Evolutionary conservation across 2,329 filamentous ascomycete species (phyloP), one percentile per base, ranked within the genome.

Genomic region (Aspergillus fumigatiaffinis): DNA sequence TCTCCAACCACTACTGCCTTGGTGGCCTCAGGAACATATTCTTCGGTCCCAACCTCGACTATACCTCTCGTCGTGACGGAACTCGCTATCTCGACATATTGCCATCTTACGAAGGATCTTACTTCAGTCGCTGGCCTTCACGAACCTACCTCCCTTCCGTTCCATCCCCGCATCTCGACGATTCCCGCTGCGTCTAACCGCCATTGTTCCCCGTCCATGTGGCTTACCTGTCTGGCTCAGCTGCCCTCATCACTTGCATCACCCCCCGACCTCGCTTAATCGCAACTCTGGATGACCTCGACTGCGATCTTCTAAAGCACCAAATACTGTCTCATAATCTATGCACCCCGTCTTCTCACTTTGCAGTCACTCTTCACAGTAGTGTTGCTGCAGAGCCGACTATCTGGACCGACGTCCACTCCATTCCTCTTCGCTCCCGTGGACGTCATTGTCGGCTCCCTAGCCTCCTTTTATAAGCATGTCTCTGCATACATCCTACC

Each of bases 401-500:
- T 10, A 10, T 47, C 44, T 14, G 21, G 21, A 38, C 35, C 62
- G 59, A 55, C 62, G 55, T 64, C 59, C 55, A 55, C 48, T 53
- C 17, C 41, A 35, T 46, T 42, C 53, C 50, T 56, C 49, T 48
- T 53, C 61, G 20, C 47, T 46, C 50, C 47, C 14, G 50, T 55
- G 60, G 60, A 51, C 56, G 59, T 63, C 61, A 60, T 60, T 47
- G 50, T 54, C 53, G 56, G 53, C 46, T 50, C 38, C 48, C 26
- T 14, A 52, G 44, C 44, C 46, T 32, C 49, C 48, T 20, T 50
- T 14, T 38, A 47, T 48, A 63, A 66, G 56, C 63, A 79, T 79
- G 76, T 72, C 75, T 26, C 76, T 77, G 54, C 76, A 76, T 47
- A 73, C 74, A 38, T 73, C 79, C 56, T 85, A 86, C 67, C 82